phyloP scores from a whole-genome alignment of 2,329 filamentous ascomycete species.

The Passalora sequoiae region DNA sequence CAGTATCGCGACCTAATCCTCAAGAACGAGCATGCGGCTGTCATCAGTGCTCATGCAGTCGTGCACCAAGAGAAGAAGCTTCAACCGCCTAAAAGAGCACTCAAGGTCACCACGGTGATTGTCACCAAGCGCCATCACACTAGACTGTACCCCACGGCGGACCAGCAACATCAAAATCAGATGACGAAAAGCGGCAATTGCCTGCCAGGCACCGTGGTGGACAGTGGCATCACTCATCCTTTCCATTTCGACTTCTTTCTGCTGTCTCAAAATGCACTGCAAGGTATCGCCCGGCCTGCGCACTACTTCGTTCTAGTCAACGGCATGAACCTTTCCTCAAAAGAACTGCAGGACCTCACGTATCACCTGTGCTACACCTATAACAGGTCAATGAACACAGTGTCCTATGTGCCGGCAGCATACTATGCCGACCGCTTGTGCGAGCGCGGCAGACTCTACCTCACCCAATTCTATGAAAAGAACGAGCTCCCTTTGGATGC shows the following conservation, averaged over 20 bases:
- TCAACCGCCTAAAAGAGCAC: not conserved
- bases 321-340: slow-evolving; percentile 21
- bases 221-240: slow-evolving; percentile 27
- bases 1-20: slow-evolving; percentile 37
- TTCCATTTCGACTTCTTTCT: slow-evolving; percentile 36
- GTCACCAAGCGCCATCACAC: slow-evolving; percentile 40
- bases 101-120: slow-evolving; percentile 32
- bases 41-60: slow-evolving; percentile 14
- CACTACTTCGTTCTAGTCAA: slow-evolving; percentile 35
- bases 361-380: slow-evolving; percentile 35
- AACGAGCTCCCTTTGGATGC: no score
- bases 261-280: slow-evolving; percentile 30
- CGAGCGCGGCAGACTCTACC: slow-evolving; percentile 33
- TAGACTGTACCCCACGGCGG: slow-evolving; percentile 53
- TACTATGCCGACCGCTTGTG: slow-evolving; percentile 40
- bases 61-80: not conserved
- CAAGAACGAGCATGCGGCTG: slow-evolving; percentile 29
- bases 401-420: slow-evolving; percentile 36
- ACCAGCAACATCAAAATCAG: slow-evolving; percentile 46
- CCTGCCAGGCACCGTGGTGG: slow-evolving; percentile 31
- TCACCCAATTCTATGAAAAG: slow-evolving; percentile 13
- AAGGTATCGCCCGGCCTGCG: slow-evolving; percentile 31
- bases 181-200: slow-evolving; percentile 23
- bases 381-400: slow-evolving; percentile 27
- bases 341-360: slow-evolving; percentile 27